Conservation (phyloP, 2,329 filamentous ascomycete genomes). For the Fusarium mundagurra region DNA sequence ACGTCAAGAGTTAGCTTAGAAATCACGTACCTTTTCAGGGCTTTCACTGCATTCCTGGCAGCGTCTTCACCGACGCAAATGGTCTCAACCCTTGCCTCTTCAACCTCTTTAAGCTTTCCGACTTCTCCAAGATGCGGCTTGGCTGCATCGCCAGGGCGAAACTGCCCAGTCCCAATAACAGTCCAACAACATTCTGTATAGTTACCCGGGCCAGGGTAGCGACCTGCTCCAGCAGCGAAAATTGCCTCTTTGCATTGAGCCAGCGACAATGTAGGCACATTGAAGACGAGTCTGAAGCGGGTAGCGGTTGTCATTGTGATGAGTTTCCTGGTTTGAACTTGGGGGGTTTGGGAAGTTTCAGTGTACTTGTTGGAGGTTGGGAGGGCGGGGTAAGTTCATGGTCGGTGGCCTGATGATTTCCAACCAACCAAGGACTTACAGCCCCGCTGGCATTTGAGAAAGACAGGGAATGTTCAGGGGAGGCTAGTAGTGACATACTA, state of each 20-base stretch:
- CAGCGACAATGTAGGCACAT: neutral
- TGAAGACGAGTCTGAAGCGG: neutral
- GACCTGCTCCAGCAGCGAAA: neutral
- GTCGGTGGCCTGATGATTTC: neutral
- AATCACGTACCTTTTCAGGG: neutral
- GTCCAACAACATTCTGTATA: neutral
- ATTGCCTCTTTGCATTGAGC: neutral
- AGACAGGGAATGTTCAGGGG: too few species aligned
- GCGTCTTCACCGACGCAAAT: neutral
- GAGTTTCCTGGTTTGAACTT: neutral
- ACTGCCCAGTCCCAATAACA: neutral
- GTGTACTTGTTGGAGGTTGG: neutral
- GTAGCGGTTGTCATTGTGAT: neutral
- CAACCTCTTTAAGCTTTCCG: neutral
- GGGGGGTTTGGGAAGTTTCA: accelerated
- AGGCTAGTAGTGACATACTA: too few species aligned
- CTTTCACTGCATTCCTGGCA: neutral
- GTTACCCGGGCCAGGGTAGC: neutral
- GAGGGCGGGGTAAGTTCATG: neutral
- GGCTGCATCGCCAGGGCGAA: neutral
- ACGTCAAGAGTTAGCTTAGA: too few species aligned
- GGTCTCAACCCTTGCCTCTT: neutral
- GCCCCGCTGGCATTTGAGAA: neutral
- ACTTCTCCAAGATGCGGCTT: accelerated
- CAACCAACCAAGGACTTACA: neutral